Base-by-base conservation (phyloP, 2,329 filamentous ascomycete genomes). In the Orbilia blumenaviensis region DNA sequence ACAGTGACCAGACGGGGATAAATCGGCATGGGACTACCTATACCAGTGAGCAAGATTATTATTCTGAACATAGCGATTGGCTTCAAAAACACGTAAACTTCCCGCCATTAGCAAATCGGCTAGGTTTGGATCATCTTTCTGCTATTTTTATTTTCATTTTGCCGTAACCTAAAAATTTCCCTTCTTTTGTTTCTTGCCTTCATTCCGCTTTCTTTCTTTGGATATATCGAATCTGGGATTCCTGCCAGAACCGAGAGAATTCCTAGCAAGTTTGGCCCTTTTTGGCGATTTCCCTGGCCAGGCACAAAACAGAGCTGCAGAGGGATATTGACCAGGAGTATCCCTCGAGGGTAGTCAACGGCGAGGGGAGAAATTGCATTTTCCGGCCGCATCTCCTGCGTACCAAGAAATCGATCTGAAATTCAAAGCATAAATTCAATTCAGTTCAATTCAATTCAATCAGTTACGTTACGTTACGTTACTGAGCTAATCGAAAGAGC, bases 171-270 rank as follows among this genome's bases (percentile, higher is more conserved):
- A 16, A 29, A 36, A 48, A 18, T 48, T 46, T 23, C 27, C 29
- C 5, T 60, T 14, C 10, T 21, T 14, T 29, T 48, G 25, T 25
- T 32, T 18, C 32, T 52, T 52, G 16, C 25, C 25, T 56, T 23
- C 32, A 25, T 23, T 56, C 52, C 62, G 62, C 62, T 58, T 67
- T 56, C 48, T 54, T n/a, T 50, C 44, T 36, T 61, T 52, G 34
- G 54, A 61, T 42, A 42, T 21, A 23, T 44, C 38, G 32, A 27
- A 42, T 42, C 18, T 34, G 32, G 9, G 18, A 50, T 48, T 48
- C 38, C 41, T 58, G n/a, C 64, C 64, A 38, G 50, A 60, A 67
- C 38, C 64, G 64, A 67, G n/a, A n/a, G 16, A 36, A 68, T 68
- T 68, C 66, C 66, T 52, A 21, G 48, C 50, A 32, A 23, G 36